Evolutionary conservation across 495 filamentous ascomycete genomes (phyloP).

Genomic region (Neurospora sp.): DNA sequence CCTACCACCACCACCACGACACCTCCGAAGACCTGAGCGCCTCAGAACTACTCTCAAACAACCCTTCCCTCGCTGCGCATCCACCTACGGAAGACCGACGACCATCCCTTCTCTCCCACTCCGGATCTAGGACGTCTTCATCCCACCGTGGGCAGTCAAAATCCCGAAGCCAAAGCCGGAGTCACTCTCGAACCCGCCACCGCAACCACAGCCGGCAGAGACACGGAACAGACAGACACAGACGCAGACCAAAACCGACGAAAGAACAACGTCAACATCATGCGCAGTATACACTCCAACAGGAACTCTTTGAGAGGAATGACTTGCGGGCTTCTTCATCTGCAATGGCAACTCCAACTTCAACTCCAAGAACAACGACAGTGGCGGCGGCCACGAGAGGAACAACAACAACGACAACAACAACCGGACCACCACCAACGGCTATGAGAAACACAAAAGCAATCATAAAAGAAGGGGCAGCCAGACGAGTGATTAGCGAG

Average conservation of each 20-base stretch:
- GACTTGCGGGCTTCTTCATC: conserved; percentile 1
- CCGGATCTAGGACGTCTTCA: background rate
- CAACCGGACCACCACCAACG: background rate
- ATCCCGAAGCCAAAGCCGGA: background rate
- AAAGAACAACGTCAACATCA: conserved; percentile 16
- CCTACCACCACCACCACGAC: conserved; percentile 2
- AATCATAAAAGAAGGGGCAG: background rate
- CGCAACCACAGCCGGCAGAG: background rate
- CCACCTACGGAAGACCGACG: background rate
- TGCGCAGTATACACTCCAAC: conserved; percentile 20
- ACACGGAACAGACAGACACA: background rate
- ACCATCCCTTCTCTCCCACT: background rate
- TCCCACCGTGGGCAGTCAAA: background rate
- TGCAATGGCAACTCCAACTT: background rate
- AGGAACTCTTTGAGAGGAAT: conserved; percentile 14
- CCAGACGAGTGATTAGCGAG: background rate
- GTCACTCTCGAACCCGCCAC: background rate
- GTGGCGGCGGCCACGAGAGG: background rate
- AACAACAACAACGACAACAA: background rate
- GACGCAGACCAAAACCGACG: conserved; percentile 3
- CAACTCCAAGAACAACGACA: background rate
- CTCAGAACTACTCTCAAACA: background rate
- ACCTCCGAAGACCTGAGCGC: conserved; percentile 2
- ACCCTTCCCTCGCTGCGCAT: background rate
- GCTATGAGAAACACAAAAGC: background rate